These are phyloP conservation scores for Urochloa ruziziensis DNA, from an alignment of 176 grass and related monocot genomes.

Conservation along the genomic window DNA sequence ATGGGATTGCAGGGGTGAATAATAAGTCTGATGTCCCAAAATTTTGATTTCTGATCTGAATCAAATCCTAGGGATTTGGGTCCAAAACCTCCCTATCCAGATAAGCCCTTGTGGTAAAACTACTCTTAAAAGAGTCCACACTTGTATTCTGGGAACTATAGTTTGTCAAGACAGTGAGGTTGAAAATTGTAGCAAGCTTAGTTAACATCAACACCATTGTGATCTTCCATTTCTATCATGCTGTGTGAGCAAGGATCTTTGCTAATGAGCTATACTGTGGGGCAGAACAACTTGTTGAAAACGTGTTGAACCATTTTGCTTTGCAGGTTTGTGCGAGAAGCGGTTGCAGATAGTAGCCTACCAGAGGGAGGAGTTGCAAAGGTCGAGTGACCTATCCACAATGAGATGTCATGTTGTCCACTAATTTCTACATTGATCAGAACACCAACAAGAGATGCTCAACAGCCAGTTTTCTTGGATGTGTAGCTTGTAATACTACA, in stretches of 20 bases:
- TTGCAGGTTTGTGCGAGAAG: constrained; percentile 58
- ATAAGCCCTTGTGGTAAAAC: not conserved
- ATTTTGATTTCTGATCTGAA: not conserved
- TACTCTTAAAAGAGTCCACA: not conserved
- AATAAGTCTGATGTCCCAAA: not conserved
- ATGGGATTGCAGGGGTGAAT: not conserved
- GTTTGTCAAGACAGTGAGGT: not conserved
- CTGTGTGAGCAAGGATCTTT: not conserved
- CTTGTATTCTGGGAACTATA: not conserved
- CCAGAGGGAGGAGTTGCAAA: constrained; percentile 54
- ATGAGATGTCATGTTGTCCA: not conserved
- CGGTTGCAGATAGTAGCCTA: constrained; percentile 50
- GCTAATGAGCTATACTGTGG: not conserved
- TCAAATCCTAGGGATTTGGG: not conserved
- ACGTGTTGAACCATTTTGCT: constrained; percentile 25
- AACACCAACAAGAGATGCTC: not conserved
- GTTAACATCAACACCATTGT: not conserved
- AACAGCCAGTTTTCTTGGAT: constrained; percentile 2
- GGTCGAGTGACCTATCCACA: constrained; percentile 38
- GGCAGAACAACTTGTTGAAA: not conserved
- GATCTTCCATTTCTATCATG: not conserved
- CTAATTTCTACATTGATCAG: constrained; percentile 10
- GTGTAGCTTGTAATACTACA: not conserved
- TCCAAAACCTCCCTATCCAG: not conserved
- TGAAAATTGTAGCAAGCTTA: constrained; percentile 22